phyloP scores from a whole-genome alignment of 805 yeast genomes.

The Saturnispora ahearnii region DNA sequence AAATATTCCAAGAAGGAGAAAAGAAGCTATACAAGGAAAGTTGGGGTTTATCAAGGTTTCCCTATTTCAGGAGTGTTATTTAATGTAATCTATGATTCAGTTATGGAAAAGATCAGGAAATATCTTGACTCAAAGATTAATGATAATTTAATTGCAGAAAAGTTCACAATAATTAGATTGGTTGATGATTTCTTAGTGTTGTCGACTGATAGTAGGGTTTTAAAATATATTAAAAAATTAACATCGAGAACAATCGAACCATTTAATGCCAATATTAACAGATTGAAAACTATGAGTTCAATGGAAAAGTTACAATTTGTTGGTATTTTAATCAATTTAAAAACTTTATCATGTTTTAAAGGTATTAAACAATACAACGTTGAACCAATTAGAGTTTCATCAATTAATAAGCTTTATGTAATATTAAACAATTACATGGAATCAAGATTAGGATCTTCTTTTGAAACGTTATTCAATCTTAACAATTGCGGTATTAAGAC shows the following conservation, averaged over 20 bases:
- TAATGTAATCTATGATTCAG: constrained; percentile 57
- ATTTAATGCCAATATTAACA: constrained; percentile 35
- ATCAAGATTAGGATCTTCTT: constrained; percentile 6
- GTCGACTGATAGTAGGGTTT: constrained; percentile 32
- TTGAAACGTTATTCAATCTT: constrained; percentile 13
- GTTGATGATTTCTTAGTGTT: constrained; percentile 85
- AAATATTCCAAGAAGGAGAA: constrained; percentile 21
- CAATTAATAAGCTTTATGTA: constrained; percentile 19
- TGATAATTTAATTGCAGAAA: not conserved
- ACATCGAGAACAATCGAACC: constrained; percentile 33
- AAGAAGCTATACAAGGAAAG: constrained; percentile 36
- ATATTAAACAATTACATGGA: constrained; percentile 5
- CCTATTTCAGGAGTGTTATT: constrained; percentile 68
- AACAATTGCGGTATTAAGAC: constrained; percentile 14
- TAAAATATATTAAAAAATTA: constrained; percentile 23
- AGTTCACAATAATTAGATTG: constrained; percentile 44
- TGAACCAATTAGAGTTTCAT: constrained; percentile 5
- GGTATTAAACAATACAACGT: constrained; percentile 10
- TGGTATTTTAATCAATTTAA: constrained; percentile 32
- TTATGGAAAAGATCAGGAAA: constrained; percentile 32
- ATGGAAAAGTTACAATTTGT: constrained; percentile 30
- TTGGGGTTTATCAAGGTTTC: constrained; percentile 82
- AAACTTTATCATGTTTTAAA: constrained; percentile 30
- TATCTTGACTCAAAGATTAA: constrained; percentile 11
- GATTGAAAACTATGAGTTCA: constrained; percentile 29